Evolutionary conservation across 108 stramenopile species (phyloP), one percentile per base, ranked within the genome.

Genomic region (Cyclotella choctawhatcheeana): DNA sequence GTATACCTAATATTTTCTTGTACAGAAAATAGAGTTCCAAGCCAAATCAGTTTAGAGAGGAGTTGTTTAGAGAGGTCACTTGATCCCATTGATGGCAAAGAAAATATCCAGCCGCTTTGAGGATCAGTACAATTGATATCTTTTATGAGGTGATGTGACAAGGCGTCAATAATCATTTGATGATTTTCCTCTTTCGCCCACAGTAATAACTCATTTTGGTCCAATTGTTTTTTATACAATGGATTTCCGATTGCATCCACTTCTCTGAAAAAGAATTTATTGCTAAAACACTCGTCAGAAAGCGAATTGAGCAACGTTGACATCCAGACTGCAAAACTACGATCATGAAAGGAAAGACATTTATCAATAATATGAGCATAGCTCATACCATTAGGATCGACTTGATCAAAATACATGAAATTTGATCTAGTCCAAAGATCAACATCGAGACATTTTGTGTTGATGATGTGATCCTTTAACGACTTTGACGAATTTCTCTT

Each of bases 401-500:
- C 4, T 17, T 48, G 16, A 48, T 48, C 18, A n/a, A n/a, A 48
- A 8, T 8, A 48, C 4, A n/a, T 17, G n/a, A 4, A 48, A 4
- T 48, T 48, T 4, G 17, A 10, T n/a, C 4, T n/a, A 4, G 4
- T 10, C 47, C 17, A 48, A 10, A n/a, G 4, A 4, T 48, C 16
- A 48, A 48, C 17, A n/a, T 48, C 47, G 4, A 48, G n/a, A n/a
- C 47, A 48, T 48, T 48, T 48, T 48, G 47, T 17, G n/a, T n/a
- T n/a, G 4, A 48, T 10, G 47, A 48, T 48, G 47, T 17, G 17
- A n/a, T 48, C 47, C 17, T 48, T 48, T n/a, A 48, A n/a, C 4
- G 47, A 4, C 18, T n/a, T n/a, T n/a, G 47, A 4, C 4, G 47
- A n/a, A 10, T 4, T n/a, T 17, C 18, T n/a, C 47, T 48, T n/a